A percentile compares a stretch with the other conserved stretches of the same genome.
These are phyloP conservation scores for Gloeopeniophorella convolvens DNA, from an alignment of 768 basidiomycete species.

Conservation along the genomic window DNA sequence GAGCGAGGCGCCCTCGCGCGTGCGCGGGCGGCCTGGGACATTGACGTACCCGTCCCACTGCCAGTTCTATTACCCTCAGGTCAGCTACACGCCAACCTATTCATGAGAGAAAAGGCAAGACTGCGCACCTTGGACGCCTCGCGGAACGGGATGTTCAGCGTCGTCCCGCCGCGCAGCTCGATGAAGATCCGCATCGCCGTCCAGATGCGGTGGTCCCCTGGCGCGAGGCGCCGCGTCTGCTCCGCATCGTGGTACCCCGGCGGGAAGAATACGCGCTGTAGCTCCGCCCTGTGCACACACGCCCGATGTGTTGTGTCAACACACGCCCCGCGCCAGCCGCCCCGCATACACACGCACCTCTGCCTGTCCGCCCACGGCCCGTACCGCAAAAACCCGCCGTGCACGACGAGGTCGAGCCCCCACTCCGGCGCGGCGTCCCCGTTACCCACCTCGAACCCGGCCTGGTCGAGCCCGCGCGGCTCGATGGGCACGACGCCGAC, in stretches of 20 bases:
- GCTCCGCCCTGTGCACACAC: slow-evolving; percentile 39
- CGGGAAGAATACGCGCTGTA: slow-evolving; percentile 84
- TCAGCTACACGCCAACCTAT: not conserved
- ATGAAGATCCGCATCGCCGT: slow-evolving; percentile 75
- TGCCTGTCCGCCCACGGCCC: slow-evolving; percentile 98
- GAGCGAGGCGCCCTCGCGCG: slow-evolving; percentile 64
- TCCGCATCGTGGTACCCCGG: slow-evolving; percentile 60
- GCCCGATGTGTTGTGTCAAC: slow-evolving; percentile 30
- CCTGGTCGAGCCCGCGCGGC: slow-evolving; percentile 25
- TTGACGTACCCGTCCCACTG: slow-evolving; percentile 69
- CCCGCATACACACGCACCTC: slow-evolving; percentile 39
- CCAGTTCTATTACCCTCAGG: slow-evolving; percentile 75
- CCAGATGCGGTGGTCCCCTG: slow-evolving; percentile 81
- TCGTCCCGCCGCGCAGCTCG: slow-evolving; percentile 72
- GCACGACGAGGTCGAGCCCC: slow-evolving; percentile 82
- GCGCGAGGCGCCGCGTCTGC: slow-evolving; percentile 49
- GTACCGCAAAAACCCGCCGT: slow-evolving; percentile 70
- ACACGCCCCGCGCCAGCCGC: not conserved
- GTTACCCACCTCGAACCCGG: slow-evolving; percentile 66
- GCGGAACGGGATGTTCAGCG: slow-evolving; percentile 80
- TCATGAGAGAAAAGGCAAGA: not conserved
- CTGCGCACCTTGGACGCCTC: slow-evolving; percentile 77
- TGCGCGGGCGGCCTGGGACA: slow-evolving; percentile 43
- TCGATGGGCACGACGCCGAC: slow-evolving; percentile 63
- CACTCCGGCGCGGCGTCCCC: slow-evolving; percentile 87